Conservation (phyloP, 176 grass and related monocot species). For the Oryza meyeriana region DNA sequence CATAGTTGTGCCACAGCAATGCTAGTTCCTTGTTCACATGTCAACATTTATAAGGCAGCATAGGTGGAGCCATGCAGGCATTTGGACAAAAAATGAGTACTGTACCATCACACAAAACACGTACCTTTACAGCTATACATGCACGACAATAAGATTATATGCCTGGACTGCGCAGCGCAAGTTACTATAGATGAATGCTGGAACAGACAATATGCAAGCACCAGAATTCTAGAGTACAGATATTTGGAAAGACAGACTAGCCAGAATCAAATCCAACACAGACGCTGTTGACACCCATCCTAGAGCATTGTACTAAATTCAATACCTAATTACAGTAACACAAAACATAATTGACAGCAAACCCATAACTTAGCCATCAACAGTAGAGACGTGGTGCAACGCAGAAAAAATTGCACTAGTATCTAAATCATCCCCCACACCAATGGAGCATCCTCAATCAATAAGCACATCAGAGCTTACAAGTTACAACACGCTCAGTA, state of each 20-base stretch:
- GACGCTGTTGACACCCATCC: neutral
- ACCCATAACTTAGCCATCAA: neutral
- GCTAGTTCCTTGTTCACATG: neutral
- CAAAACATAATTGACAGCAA: neutral
- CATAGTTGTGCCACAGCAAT: neutral
- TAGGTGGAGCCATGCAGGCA: neutral
- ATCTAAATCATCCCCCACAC: neutral
- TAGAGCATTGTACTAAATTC: neutral
- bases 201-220: neutral
- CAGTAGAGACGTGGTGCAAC: neutral
- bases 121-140: neutral
- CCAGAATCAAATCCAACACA: neutral
- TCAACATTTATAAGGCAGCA: neutral
- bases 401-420: neutral
- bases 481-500: neutral
- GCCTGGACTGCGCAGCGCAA: neutral
- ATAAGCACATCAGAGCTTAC: neutral
- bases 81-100: neutral
- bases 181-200: neutral
- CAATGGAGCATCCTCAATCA: neutral
- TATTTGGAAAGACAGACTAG: neutral
- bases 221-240: neutral
- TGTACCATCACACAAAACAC: neutral
- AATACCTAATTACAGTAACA: neutral
- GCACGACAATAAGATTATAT: neutral